Evolutionary conservation across 495 filamentous ascomycete genomes (phyloP).

Genomic region (Podospora tetraspora): DNA sequence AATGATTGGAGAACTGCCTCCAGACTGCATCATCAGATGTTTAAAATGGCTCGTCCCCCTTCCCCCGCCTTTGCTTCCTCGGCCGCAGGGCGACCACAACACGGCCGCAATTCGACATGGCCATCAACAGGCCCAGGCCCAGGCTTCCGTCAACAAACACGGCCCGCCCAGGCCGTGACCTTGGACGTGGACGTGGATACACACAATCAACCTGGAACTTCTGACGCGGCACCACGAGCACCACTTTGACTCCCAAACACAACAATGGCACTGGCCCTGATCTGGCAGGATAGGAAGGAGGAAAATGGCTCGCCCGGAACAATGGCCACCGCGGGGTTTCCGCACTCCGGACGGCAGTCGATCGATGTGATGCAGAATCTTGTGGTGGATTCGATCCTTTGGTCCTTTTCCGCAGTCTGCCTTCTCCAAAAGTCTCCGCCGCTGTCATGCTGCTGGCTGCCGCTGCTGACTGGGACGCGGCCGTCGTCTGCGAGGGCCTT

Average conservation of each 20-base stretch:
- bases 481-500: not conserved
- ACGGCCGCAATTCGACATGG: not conserved
- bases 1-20: slow-evolving; percentile 5
- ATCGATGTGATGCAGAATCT: too few species aligned
- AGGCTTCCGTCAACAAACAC: not conserved
- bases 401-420: too few species aligned
- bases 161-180: too few species aligned
- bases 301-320: slow-evolving; percentile 11
- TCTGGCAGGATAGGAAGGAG: not conserved
- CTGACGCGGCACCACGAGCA: not conserved
- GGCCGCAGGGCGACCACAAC: slow-evolving; percentile 6
- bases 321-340: slow-evolving; percentile 1
- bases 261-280: not conserved
- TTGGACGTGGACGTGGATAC: not conserved
- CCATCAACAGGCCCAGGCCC: not conserved
- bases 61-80: not conserved
- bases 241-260: not conserved
- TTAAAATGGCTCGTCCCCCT: slow-evolving; percentile 10
- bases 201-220: not conserved
- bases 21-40: not conserved
- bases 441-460: not conserved
- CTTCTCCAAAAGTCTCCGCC: too few species aligned
- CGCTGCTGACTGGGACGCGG: not conserved
- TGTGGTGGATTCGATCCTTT: too few species aligned
- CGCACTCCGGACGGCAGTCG: not conserved